Evolutionary conservation across 1,284 basidiomycete species (phyloP), one percentile per base, ranked within the genome.

Genomic region (Serendipita sp.): DNA sequence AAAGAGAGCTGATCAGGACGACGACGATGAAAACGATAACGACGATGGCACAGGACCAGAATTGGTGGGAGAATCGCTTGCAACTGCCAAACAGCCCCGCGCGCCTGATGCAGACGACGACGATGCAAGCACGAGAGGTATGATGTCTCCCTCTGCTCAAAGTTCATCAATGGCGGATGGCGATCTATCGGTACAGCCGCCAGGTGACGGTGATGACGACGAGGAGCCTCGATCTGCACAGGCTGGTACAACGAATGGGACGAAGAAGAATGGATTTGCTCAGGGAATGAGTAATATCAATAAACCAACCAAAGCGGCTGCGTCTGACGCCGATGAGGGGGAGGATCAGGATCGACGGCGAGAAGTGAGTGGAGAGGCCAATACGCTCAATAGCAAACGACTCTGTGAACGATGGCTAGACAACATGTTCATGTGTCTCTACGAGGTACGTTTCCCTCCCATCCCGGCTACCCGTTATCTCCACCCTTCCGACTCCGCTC

Each of bases 351-450:
- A 58, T 41, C 62, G 61, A 29, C 35, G 41, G 43, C 45, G 60
- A 44, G 32, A 60, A 41, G 26, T 67, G 35, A 64, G 61, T 60
- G 60, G 61, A 44, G 50, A 44, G 42, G 26, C 67, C 64, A 61
- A 64, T 50, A 67, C 93, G 38, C 97, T 99, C 74, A 93, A 85
- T 69, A 97, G 94, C 74, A 99, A 99, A 77, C 80, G 96, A 41
- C 76, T 99, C 34, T 99, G 96, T 72, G 95, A 99, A 72, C 81
- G 96, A 60, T 99, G 95, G 95, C 79, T 99, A 61, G 95, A 98
- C 72, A 99, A 99, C 69, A 74, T 99, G 63, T 99, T 99, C 76
- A 94, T 99, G 92, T 93, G 98, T 1, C 77, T 98, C 2, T 98
- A 98, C 72, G 94, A 98, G 82, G 91, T 69, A 26, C 3, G 17